Evolutionary conservation across 2,329 filamentous ascomycete species (phyloP).

Genomic region (Diplocarpon rosae): DNA sequence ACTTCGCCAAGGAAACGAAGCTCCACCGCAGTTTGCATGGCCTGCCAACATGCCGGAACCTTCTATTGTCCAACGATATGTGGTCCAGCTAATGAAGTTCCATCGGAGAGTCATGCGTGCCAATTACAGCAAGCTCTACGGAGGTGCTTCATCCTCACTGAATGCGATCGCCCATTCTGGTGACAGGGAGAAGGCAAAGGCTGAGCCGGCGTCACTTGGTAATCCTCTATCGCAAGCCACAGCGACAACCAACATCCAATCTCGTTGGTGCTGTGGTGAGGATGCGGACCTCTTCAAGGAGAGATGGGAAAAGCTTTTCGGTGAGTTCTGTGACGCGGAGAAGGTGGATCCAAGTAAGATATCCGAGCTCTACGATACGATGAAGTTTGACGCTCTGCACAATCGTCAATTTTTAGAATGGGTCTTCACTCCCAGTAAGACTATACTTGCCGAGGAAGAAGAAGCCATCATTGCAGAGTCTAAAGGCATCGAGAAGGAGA

Average conservation of each 20-base stretch:
- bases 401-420: slow-evolving; percentile 95
- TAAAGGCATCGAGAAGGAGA: slow-evolving; percentile 19
- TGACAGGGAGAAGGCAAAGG: slow-evolving; percentile 22
- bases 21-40: slow-evolving; percentile 96
- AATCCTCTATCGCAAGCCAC: slow-evolving; percentile 49
- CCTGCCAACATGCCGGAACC: slow-evolving; percentile 90
- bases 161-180: slow-evolving; percentile 43
- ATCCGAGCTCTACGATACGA: slow-evolving; percentile 95
- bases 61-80: slow-evolving; percentile 79
- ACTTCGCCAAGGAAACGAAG: slow-evolving; percentile 81
- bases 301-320: slow-evolving; percentile 96
- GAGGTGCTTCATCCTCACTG: slow-evolving; percentile 52
- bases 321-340: slow-evolving; percentile 90
- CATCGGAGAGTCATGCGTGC: slow-evolving; percentile 90
- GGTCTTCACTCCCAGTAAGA: slow-evolving; percentile 82
- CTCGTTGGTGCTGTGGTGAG: slow-evolving; percentile 92
- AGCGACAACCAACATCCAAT: slow-evolving; percentile 61
- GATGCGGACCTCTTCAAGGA: slow-evolving; percentile 91
- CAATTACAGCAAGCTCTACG: slow-evolving; percentile 75
- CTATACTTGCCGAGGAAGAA: slow-evolving; percentile 62
- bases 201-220: slow-evolving; percentile 30
- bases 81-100: slow-evolving; percentile 96
- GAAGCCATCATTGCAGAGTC: slow-evolving; percentile 28
- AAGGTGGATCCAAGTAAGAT: slow-evolving; percentile 99
- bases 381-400: slow-evolving; percentile 98